Base-by-base conservation (phyloP, 2,329 filamentous ascomycete genomes). In the Alternaria brassicicola region DNA sequence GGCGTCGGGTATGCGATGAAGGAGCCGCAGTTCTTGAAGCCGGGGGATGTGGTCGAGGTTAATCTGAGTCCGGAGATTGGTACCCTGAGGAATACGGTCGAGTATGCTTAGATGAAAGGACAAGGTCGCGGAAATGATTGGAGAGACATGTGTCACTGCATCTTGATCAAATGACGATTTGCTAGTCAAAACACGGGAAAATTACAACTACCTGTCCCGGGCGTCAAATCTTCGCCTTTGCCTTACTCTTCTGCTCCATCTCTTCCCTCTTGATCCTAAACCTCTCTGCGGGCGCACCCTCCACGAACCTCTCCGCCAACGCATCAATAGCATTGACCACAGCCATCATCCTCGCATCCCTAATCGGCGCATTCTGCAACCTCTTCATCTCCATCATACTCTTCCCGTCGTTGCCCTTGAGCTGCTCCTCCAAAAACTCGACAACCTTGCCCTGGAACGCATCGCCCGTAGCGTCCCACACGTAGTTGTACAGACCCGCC, bases 351-450 rank as follows among this genome's bases (percentile, higher is more conserved):
- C 82, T 75, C 53, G 69, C 75, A 63, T 79, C 78, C 54, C 81
- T 71, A 45, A 82, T 67, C 12, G 77, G 77, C 5, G 75, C 74
- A 73, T 83, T 84, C 70, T 82, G 79, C 69, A 84, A 64, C 65
- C 81, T 75, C 73, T 83, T 84, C 65, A 76, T 78, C 76, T 83
- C 81, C 67, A 83, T 81, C 81, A 84, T 83, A 65, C 80, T 82
- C 71, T 80, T 81, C 19, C 81, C 81, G 72, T 84, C 81, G 69
- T 83, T 83, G 0, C 75, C 67, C 47, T 67, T 67, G 38, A 84
- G 62, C 69, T 82, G 78, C 21, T 73, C 78, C 39, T 79, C 69
- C 57, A 84, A 63, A 55, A 80, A 84, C 41, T 59, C 66, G 1
- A 74, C 50, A 1, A 84, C 81, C 54, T 76, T 70, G 1, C 61